These are phyloP conservation scores for Neofusicoccum umdonicola DNA, from an alignment of 2,329 filamentous ascomycete species.

Conservation along the genomic window DNA sequence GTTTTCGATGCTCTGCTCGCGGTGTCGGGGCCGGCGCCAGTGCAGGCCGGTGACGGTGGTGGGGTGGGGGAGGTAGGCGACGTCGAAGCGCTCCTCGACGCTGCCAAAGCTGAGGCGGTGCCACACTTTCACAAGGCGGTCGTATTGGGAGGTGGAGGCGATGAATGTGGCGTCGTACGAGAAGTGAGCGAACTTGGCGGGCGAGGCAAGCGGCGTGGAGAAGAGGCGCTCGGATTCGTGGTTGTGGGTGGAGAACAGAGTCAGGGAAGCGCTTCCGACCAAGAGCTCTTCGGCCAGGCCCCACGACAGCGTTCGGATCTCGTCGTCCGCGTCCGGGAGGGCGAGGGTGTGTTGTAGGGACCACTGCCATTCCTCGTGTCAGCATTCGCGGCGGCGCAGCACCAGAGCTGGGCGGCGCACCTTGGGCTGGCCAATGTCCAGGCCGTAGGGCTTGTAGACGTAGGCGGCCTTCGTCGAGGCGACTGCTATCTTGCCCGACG, in stretches of 20 bases:
- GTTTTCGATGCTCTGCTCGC: constrained; percentile 78
- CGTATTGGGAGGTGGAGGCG: constrained; percentile 74
- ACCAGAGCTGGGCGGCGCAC: constrained; percentile 46
- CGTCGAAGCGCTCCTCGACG: constrained; percentile 82
- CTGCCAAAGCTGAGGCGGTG: constrained; percentile 78
- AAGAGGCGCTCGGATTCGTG: constrained; percentile 62
- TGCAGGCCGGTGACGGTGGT: constrained; percentile 75
- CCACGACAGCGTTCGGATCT: constrained; percentile 73
- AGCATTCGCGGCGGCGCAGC: constrained; percentile 6
- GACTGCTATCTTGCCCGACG: constrained; percentile 79
- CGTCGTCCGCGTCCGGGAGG: constrained; percentile 44
- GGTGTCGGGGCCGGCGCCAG: constrained; percentile 77
- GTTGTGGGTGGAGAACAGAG: constrained; percentile 62
- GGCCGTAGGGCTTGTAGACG: constrained; percentile 73
- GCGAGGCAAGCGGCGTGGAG: constrained; percentile 70
- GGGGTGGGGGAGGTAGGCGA: constrained; percentile 86
- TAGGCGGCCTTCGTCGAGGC: constrained; percentile 66
- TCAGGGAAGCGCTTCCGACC: constrained; percentile 67
- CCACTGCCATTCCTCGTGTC: constrained; percentile 45
- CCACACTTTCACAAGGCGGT: constrained; percentile 90
- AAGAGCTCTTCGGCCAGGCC: constrained; percentile 81
- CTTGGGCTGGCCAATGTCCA: constrained; percentile 70
- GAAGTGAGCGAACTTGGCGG: constrained; percentile 70
- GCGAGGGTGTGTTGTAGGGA: constrained; percentile 61
- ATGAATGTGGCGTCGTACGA: constrained; percentile 87